Conservation (phyloP, 2,329 filamentous ascomycete species). For the Trichothecium sympodiale region DNA sequence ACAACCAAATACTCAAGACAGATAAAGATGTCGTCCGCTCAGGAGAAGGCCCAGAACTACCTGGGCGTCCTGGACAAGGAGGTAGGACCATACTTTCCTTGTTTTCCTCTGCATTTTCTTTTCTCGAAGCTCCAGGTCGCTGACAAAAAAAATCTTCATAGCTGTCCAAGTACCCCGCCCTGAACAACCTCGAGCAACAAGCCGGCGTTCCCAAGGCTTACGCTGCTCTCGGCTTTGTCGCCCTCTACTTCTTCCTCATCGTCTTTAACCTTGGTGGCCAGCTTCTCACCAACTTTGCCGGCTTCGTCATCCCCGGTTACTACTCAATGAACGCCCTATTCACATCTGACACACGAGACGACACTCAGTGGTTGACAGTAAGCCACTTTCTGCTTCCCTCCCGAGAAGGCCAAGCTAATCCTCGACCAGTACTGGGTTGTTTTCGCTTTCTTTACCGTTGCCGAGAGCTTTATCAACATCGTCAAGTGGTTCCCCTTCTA, state of each 20-base stretch:
- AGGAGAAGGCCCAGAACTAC: slow-evolving; percentile 67
- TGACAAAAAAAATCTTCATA: slow-evolving; percentile 21
- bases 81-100: slow-evolving; percentile 38
- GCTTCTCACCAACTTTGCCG: slow-evolving; percentile 77
- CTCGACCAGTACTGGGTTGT: slow-evolving; percentile 90
- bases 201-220: slow-evolving; percentile 78
- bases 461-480: slow-evolving; percentile 73
- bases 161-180: slow-evolving; percentile 75
- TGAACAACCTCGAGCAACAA: slow-evolving; percentile 80
- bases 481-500: slow-evolving; percentile 98
- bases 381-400: slow-evolving; percentile 19
- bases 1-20: neutral
- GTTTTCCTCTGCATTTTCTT: neutral
- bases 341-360: slow-evolving; percentile 58
- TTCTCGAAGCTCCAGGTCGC: neutral
- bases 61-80: slow-evolving; percentile 73
- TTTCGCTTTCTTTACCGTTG: slow-evolving; percentile 69
- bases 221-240: slow-evolving; percentile 61
- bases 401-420: no score
- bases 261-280: slow-evolving; percentile 87
- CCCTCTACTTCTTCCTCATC: slow-evolving; percentile 82
- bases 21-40: slow-evolving; percentile 56
- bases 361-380: slow-evolving; percentile 72
- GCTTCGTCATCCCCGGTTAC: slow-evolving; percentile 74
- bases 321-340: slow-evolving; percentile 75